These are phyloP conservation scores for Gnomoniopsis sp. DNA, from an alignment of 2,329 filamentous ascomycete genomes.

Conservation along the genomic window DNA sequence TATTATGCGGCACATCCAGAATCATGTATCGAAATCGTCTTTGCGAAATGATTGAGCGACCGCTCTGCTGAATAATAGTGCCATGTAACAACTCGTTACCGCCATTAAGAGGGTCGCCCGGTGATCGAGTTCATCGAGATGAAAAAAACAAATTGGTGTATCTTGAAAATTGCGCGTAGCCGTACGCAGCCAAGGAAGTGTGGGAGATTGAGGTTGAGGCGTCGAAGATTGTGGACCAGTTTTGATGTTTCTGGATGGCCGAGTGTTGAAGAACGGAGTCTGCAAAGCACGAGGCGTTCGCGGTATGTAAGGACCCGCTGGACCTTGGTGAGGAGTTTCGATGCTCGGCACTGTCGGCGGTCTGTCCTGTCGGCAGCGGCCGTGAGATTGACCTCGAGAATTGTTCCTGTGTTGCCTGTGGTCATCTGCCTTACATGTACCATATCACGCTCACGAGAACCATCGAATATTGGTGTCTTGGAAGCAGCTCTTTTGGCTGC, in stretches of 20 bases:
- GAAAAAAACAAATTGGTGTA: no score
- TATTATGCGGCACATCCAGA: not conserved
- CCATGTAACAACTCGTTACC: no score
- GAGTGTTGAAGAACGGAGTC: conserved; percentile 26
- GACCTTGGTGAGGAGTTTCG: conserved; percentile 22
- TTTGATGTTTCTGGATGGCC: conserved; percentile 38
- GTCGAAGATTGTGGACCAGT: conserved; percentile 33
- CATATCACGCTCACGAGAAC: conserved; percentile 19
- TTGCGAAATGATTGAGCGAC: not conserved
- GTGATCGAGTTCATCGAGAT: conserved; percentile 31
- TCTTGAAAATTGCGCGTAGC: conserved; percentile 24
- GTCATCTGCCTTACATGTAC: conserved; percentile 25
- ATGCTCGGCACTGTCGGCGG: conserved; percentile 30
- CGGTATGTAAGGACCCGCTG: conserved; percentile 21
- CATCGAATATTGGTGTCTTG: not conserved
- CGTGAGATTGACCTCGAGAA: conserved; percentile 8
- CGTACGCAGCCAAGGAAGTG: conserved; percentile 33
- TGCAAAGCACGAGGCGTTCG: conserved; percentile 28
- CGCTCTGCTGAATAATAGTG: conserved; percentile 25
- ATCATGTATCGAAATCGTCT: not conserved
- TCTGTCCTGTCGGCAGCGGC: conserved; percentile 23
- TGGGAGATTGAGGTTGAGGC: conserved; percentile 40
- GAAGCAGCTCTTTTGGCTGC: conserved; percentile 24
- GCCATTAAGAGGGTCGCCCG: conserved; percentile 34
- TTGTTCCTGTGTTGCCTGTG: conserved; percentile 20